A percentile compares a stretch with the other conserved stretches of the same genome.
These are phyloP conservation scores for Theileria luwenshuni DNA, from an alignment of 169 alveolate genomes.

Conservation along the genomic window DNA sequence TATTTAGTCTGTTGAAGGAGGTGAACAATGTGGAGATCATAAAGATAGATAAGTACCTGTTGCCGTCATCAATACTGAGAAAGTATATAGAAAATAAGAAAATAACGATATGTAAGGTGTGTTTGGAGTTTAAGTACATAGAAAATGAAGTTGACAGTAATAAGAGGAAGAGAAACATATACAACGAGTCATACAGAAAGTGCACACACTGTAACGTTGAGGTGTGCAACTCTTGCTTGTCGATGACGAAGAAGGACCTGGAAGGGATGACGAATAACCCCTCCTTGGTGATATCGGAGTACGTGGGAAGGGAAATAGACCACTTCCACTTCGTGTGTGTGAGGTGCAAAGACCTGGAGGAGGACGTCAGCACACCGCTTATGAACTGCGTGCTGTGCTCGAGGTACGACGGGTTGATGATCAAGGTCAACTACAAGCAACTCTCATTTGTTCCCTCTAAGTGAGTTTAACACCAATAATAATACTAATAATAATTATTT, in stretches of 20 bases:
- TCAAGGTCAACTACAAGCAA: constrained; percentile 42
- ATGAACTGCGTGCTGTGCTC: constrained; percentile 64
- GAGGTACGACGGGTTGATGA: constrained; percentile 60
- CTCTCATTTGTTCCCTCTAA: constrained; percentile 11
- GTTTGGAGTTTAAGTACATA: constrained; percentile 61
- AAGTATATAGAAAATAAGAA: constrained; percentile 10
- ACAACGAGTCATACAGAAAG: constrained; percentile 26
- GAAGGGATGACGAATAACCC: constrained; percentile 16
- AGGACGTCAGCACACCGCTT: constrained; percentile 35
- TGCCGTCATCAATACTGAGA: constrained; percentile 1
- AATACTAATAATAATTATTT: background rate
- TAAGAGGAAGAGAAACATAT: constrained; percentile 32
- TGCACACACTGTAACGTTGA: constrained; percentile 24
- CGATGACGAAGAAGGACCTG: background rate
- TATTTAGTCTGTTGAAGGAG: background rate
- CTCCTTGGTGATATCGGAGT: constrained; percentile 2
- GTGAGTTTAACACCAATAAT: background rate
- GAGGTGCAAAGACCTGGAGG: constrained; percentile 54
- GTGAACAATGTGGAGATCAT: constrained; percentile 15
- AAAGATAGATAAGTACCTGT: constrained; percentile 6
- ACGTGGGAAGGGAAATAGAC: constrained; percentile 7
- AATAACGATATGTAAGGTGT: constrained; percentile 45
- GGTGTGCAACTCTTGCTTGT: constrained; percentile 27
- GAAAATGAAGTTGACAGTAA: constrained; percentile 16
- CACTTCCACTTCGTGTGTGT: constrained; percentile 43